These are phyloP conservation scores for Hordeum pubiflorum DNA, from an alignment of 202 grass and related monocot genomes.

Conservation along the genomic window DNA sequence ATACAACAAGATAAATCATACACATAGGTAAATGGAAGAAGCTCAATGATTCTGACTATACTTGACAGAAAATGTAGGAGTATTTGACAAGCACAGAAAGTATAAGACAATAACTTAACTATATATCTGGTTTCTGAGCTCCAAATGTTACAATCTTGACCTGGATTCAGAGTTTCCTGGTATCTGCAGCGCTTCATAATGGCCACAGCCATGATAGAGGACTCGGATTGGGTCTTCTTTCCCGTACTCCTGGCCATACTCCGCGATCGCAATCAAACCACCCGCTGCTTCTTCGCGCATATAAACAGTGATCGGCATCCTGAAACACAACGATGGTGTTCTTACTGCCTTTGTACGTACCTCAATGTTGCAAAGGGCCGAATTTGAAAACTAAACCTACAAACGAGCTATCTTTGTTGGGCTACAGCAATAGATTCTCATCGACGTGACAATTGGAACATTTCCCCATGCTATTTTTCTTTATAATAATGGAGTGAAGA, in stretches of 20 bases:
- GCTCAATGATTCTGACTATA: background rate
- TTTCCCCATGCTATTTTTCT: background rate
- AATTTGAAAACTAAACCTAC: background rate
- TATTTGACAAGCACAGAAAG: background rate
- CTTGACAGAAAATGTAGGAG: background rate
- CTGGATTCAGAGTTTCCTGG: conserved; percentile 19
- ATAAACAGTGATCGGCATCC: conserved; percentile 69
- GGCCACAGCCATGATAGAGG: conserved; percentile 68
- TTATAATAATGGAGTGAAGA: too few relatives aligned
- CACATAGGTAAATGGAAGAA: background rate
- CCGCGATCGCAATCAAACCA: conserved; percentile 53
- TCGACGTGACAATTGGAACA: background rate
- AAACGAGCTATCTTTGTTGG: background rate
- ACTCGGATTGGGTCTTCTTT: conserved; percentile 54
- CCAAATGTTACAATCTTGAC: conserved; percentile 37
- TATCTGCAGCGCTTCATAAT: conserved; percentile 54
- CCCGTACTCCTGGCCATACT: conserved; percentile 75
- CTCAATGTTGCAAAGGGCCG: background rate
- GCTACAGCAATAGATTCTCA: background rate
- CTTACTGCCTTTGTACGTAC: background rate
- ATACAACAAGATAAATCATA: background rate
- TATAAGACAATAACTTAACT: background rate
- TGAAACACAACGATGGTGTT: background rate
- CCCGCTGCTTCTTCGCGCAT: conserved; percentile 48
- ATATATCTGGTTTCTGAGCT: background rate